Evolutionary conservation across 2,329 filamentous ascomycete species (phyloP).

Genomic region (Rutstroemia sp.): DNA sequence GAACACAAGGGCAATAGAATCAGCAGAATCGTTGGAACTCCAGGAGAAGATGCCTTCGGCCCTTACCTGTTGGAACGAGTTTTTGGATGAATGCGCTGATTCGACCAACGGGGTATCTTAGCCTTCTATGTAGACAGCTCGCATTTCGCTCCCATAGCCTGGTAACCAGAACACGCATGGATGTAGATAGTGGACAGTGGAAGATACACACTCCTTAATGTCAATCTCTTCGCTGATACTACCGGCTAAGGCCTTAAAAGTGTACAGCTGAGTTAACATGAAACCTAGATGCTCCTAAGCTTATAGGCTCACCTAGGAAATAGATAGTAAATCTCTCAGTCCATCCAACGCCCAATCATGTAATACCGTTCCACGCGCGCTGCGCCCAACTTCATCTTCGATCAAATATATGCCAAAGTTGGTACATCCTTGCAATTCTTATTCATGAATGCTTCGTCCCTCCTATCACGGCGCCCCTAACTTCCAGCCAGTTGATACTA

Average conservation of each 20-base stretch:
- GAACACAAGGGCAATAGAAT: constrained; percentile 70
- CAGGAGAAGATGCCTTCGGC: constrained; percentile 61
- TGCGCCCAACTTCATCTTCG: not conserved
- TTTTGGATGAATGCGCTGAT: constrained; percentile 17
- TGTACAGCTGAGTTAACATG: not conserved
- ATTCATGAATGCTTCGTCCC: constrained; percentile 66
- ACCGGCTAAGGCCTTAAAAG: not conserved
- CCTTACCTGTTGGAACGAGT: constrained; percentile 57
- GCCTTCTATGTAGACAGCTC: too few relatives aligned
- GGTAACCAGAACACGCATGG: not conserved
- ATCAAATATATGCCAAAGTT: not conserved
- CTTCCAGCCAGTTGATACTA: constrained; percentile 88
- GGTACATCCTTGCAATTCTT: not conserved
- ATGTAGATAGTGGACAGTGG: not conserved
- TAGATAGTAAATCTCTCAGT: not conserved
- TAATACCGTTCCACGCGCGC: not conserved
- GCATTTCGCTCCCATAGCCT: too few relatives aligned
- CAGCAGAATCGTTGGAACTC: constrained; percentile 62
- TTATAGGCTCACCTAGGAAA: not conserved
- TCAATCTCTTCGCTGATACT: not conserved
- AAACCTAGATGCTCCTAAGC: not conserved
- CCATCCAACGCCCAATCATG: constrained; percentile 8
- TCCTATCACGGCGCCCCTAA: constrained; percentile 76
- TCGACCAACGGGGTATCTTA: too few relatives aligned
- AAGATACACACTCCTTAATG: not conserved